A percentile compares a stretch with the other conserved stretches of the same genome.
These are phyloP conservation scores for Hysterangium stoloniferum DNA, from an alignment of 768 basidiomycete genomes.

Conservation along the genomic window DNA sequence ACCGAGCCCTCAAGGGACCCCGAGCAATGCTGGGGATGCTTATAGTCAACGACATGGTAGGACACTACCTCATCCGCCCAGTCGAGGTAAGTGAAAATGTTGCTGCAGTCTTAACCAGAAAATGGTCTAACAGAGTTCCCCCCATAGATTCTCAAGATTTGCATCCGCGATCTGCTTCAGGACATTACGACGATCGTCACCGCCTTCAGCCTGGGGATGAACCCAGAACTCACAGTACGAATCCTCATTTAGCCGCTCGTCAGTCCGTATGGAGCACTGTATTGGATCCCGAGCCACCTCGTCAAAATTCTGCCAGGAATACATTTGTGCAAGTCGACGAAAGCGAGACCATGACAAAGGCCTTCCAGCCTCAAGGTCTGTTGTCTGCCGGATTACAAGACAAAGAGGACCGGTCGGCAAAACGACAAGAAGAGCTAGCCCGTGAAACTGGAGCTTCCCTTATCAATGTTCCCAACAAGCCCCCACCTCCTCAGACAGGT, in stretches of 20 bases:
- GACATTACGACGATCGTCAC: constrained; percentile 43
- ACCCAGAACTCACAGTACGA: constrained; percentile 21
- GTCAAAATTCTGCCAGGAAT: constrained; percentile 31
- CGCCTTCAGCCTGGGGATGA: constrained; percentile 43
- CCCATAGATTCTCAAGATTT: neutral
- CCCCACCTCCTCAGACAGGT: constrained; percentile 91
- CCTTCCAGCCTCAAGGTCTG: constrained; percentile 90
- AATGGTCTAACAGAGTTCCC: neutral
- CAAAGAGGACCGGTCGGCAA: constrained; percentile 92
- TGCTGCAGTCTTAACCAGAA: neutral
- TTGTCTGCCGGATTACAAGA: constrained; percentile 94
- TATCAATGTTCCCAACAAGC: constrained; percentile 93
- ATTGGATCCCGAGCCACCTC: constrained; percentile 54
- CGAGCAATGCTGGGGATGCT: neutral
- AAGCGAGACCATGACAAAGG: constrained; percentile 82
- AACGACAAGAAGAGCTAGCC: constrained; percentile 89
- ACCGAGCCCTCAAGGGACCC: neutral
- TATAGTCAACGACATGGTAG: neutral
- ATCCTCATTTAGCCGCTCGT: constrained; percentile 45
- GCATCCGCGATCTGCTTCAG: constrained; percentile 31
- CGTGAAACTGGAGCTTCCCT: constrained; percentile 86
- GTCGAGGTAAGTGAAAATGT: neutral
- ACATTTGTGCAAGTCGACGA: constrained; percentile 71
- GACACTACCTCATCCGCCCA: constrained; percentile 3
- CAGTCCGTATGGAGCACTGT: constrained; percentile 86